These are phyloP conservation scores for Thuidium tamariscinum DNA, from an alignment of 225 moss, liverwort and hornwort genomes.

Conservation along the genomic window DNA sequence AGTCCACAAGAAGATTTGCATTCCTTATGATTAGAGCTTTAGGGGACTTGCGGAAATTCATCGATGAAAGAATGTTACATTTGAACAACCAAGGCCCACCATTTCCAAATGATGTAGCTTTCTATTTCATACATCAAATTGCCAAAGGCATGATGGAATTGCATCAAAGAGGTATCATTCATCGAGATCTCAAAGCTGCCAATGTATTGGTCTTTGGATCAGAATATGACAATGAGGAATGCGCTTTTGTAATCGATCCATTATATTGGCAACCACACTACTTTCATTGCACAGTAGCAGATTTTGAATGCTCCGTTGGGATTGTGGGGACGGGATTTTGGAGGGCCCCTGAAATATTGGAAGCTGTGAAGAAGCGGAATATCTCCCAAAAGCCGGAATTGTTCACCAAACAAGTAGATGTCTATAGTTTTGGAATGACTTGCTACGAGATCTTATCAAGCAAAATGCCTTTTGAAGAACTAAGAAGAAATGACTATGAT, in stretches of 20 bases:
- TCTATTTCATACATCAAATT: rapidly evolving
- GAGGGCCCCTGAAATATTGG: not conserved
- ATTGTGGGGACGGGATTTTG: not conserved
- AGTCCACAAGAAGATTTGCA: not conserved
- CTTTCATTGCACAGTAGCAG: rapidly evolving
- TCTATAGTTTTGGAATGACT: not conserved
- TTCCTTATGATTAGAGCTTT: not conserved
- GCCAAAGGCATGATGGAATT: not conserved
- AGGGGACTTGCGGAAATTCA: not conserved
- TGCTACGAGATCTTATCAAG: not conserved
- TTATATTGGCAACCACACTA: rapidly evolving
- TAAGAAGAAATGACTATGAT: not conserved
- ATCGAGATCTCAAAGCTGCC: not conserved
- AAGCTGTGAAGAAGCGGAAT: not conserved
- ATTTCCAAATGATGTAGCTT: not conserved
- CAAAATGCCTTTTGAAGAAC: rapidly evolving
- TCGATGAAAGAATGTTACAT: not conserved
- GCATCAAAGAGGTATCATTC: not conserved
- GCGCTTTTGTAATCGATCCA: not conserved
- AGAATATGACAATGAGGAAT: too few relatives aligned
- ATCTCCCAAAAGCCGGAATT: not conserved
- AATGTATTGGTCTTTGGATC: not conserved
- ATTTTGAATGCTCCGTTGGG: not conserved
- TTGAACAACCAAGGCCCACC: not conserved
- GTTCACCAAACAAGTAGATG: not conserved